These are phyloP conservation scores for Pyrenophora graminea DNA, from an alignment of 2,329 filamentous ascomycete genomes.

Conservation along the genomic window DNA sequence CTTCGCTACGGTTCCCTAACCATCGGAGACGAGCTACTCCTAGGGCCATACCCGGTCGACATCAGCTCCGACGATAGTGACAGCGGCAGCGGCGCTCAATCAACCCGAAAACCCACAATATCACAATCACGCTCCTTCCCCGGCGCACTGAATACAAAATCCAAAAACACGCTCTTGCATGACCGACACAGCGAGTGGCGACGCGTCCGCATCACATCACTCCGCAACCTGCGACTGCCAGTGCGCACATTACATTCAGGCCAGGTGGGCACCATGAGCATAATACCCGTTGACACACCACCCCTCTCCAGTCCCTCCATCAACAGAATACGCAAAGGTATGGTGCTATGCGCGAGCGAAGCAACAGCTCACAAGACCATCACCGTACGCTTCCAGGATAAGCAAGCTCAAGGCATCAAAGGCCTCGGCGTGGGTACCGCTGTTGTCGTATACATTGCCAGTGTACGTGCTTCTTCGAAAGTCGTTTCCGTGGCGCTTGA, in stretches of 20 bases:
- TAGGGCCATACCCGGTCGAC: conserved; percentile 68
- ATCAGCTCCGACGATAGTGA: conserved; percentile 43
- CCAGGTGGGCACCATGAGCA: conserved; percentile 87
- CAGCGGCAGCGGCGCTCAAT: conserved; percentile 38
- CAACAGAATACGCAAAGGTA: conserved; percentile 69
- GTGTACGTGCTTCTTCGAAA: conserved; percentile 79
- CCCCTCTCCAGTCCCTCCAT: conserved; percentile 37
- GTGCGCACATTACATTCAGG: conserved; percentile 75
- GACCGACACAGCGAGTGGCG: conserved; percentile 66
- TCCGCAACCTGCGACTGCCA: conserved; percentile 84
- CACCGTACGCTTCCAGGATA: conserved; percentile 68
- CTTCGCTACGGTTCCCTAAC: conserved; percentile 77
- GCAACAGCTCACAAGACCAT: conserved; percentile 56
- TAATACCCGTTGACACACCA: conserved; percentile 56
- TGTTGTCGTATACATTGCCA: conserved; percentile 85
- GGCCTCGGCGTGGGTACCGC: conserved; percentile 68
- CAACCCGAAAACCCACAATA: conserved; percentile 30
- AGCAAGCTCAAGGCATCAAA: conserved; percentile 59
- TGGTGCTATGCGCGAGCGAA: conserved; percentile 70
- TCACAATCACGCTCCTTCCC: conserved; percentile 55
- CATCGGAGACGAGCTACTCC: conserved; percentile 74
- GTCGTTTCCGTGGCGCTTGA: conserved; percentile 59
- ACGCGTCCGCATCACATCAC: conserved; percentile 77
- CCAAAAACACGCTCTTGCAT: conserved; percentile 13
- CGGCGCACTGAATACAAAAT: conserved; percentile 47